A percentile compares a stretch with the other conserved stretches of the same genome.
These are phyloP conservation scores for Silene vulgaris DNA, from an alignment of 179 eudicot genomes.

Conservation along the genomic window DNA sequence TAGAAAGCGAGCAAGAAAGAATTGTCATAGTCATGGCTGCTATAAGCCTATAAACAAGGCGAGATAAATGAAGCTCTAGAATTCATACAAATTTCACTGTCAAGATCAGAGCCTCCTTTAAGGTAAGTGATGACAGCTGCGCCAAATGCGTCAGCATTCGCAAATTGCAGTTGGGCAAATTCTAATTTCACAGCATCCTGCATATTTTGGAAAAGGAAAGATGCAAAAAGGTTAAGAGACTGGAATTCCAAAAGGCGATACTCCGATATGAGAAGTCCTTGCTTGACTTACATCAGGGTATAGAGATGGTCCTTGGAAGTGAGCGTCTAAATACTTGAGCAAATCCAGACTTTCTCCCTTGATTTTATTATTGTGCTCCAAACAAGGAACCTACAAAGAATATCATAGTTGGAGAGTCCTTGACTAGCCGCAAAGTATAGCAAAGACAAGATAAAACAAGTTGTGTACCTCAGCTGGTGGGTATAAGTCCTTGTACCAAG, in stretches of 20 bases:
- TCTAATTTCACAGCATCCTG: conserved; percentile 18
- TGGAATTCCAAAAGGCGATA: too few species aligned
- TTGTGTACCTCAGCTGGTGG: too few species aligned
- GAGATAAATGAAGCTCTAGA: too few species aligned
- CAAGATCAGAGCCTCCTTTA: conserved; percentile 36
- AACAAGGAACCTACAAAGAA: conserved; percentile 5
- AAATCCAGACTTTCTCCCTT: conserved; percentile 64
- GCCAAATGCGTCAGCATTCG: conserved; percentile 34
- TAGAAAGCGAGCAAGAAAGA: not conserved
- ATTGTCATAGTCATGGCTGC: not conserved
- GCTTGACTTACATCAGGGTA: conserved; percentile 45
- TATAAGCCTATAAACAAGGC: too few species aligned
- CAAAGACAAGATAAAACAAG: too few species aligned
- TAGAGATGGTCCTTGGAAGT: conserved; percentile 60
- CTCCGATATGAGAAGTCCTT: not conserved
- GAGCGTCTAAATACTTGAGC: conserved; percentile 48
- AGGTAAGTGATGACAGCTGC: conserved; percentile 23
- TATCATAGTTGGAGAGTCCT: too few species aligned
- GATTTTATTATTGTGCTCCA: conserved; percentile 60
- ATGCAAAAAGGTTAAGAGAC: too few species aligned
- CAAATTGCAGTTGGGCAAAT: conserved; percentile 51
- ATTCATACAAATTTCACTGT: conserved; percentile 18
- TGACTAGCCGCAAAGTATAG: too few species aligned
- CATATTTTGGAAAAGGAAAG: too few species aligned
- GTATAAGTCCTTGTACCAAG: too few species aligned